Conservation (phyloP, 225 moss, liverwort and hornwort genomes). For the Bryoerythrophyllum caledonicum region DNA sequence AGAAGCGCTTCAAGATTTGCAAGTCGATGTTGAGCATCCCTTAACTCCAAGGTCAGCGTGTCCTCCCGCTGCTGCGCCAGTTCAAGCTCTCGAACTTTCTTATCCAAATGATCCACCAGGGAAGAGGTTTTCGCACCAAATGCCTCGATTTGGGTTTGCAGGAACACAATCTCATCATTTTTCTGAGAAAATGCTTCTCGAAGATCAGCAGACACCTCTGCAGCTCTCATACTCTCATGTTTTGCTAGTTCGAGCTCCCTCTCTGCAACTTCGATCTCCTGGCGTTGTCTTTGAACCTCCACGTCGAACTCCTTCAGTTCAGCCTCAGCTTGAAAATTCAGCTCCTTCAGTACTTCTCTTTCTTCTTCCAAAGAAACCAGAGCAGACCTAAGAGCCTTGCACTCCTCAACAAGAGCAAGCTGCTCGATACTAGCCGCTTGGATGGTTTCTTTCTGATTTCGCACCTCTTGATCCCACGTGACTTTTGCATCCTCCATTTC, state of each 20-base stretch:
- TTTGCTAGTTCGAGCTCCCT: conserved; percentile 35
- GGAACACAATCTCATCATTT: conserved; percentile 19
- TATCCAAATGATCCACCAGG: conserved; percentile 25
- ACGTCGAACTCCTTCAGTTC: conserved; percentile 41
- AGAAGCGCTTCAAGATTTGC: conserved; percentile 27
- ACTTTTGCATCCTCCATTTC: conserved; percentile 46
- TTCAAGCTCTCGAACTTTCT: conserved; percentile 29
- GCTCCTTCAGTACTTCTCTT: conserved; percentile 40
- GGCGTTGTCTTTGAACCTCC: conserved; percentile 44
- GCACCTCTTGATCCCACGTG: conserved; percentile 36
- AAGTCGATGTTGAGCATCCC: conserved; percentile 23
- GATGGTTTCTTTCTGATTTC: conserved; percentile 28
- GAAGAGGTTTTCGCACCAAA: conserved; percentile 21
- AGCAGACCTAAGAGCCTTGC: conserved; percentile 35
- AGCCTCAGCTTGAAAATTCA: conserved; percentile 39
- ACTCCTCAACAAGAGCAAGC: conserved; percentile 37
- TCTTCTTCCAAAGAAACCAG: conserved; percentile 40
- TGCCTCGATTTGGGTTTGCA: conserved; percentile 26
- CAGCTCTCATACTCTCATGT: conserved; percentile 29
- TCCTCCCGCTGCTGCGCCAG: conserved; percentile 24
- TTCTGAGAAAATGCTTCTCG: conserved; percentile 31
- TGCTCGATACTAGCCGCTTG: conserved; percentile 33
- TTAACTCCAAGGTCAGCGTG: conserved; percentile 21
- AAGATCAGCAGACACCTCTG: conserved; percentile 23
- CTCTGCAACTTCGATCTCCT: conserved; percentile 38